These are phyloP conservation scores for Hylodesmum podocarpum DNA, from an alignment of 306 rosid species.

Conservation along the genomic window DNA sequence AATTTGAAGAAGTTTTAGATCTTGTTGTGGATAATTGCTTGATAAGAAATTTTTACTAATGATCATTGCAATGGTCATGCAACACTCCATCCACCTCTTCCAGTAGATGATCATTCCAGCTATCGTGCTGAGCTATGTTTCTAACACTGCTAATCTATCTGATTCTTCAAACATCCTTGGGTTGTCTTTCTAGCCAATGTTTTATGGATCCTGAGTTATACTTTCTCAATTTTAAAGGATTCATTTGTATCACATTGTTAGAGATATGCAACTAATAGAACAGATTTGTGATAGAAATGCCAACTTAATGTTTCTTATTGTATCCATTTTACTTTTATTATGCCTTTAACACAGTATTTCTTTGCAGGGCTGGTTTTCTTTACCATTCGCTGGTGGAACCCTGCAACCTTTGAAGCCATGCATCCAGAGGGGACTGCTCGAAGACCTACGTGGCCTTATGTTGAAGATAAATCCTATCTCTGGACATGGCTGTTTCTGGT, in stretches of 20 bases:
- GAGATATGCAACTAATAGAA: background rate
- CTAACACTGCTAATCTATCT: no score
- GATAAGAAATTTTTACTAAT: background rate
- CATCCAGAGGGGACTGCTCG: constrained; percentile 58
- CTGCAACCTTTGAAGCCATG: constrained; percentile 71
- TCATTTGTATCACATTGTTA: background rate
- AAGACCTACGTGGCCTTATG: constrained; percentile 73
- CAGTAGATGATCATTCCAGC: no score
- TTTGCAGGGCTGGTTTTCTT: constrained; percentile 82
- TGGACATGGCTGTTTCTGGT: constrained; percentile 81
- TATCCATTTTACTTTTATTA: background rate
- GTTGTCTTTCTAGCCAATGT: no score
- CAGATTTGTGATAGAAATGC: constrained; percentile 3
- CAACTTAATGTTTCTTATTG: constrained; percentile 15
- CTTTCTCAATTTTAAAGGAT: background rate
- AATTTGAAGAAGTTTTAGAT: background rate
- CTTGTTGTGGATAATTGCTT: background rate
- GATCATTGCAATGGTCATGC: background rate
- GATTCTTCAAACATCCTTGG: no score
- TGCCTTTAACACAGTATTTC: background rate
- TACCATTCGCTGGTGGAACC: constrained; percentile 92
- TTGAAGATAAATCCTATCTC: constrained; percentile 63
- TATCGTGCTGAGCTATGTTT: no score
- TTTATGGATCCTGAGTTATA: no score
- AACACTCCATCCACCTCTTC: no score